These are phyloP conservation scores for Phytopythium cucurbitacearum DNA, from an alignment of 352 stramenopile genomes.

Conservation along the genomic window DNA sequence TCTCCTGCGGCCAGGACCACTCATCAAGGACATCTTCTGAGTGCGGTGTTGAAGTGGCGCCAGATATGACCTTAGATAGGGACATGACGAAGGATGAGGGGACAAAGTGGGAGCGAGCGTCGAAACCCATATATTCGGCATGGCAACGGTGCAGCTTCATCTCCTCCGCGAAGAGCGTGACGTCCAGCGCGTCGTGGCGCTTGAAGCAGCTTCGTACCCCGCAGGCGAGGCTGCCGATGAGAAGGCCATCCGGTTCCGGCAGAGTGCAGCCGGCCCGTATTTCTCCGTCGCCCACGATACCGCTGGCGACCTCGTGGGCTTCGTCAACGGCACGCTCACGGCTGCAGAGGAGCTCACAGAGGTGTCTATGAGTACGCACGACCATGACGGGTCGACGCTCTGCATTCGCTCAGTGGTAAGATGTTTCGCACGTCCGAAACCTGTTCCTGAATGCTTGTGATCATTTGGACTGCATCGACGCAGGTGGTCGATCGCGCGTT, in stretches of 20 bases:
- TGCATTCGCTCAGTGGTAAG: conserved; percentile 88
- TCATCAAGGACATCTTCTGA: too few species aligned
- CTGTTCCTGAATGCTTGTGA: too few species aligned
- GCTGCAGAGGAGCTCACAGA: conserved; percentile 47
- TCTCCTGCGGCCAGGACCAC: too few species aligned
- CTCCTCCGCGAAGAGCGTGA: conserved; percentile 9
- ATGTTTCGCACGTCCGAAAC: background rate
- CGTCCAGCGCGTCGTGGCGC: conserved; percentile 30
- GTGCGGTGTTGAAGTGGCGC: too few species aligned
- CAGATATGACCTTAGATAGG: too few species aligned
- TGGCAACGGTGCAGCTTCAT: too few species aligned
- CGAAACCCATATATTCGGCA: too few species aligned
- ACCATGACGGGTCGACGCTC: conserved; percentile 61
- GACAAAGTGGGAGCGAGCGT: too few species aligned
- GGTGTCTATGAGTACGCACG: conserved; percentile 77
- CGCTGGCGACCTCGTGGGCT: conserved; percentile 62
- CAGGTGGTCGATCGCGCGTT: conserved; percentile 39
- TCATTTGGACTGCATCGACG: too few species aligned
- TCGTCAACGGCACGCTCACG: conserved; percentile 82
- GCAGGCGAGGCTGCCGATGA: conserved; percentile 83
- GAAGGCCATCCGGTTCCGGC: conserved; percentile 76
- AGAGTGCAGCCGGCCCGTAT: conserved; percentile 73
- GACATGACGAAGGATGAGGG: too few species aligned
- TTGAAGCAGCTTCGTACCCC: conserved; percentile 75
- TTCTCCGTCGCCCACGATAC: conserved; percentile 44